A percentile compares a stretch with the other conserved stretches of the same genome.
Evolutionary conservation across 352 stramenopile species (phyloP).

Genomic region (Pythium brachiatum): DNA sequence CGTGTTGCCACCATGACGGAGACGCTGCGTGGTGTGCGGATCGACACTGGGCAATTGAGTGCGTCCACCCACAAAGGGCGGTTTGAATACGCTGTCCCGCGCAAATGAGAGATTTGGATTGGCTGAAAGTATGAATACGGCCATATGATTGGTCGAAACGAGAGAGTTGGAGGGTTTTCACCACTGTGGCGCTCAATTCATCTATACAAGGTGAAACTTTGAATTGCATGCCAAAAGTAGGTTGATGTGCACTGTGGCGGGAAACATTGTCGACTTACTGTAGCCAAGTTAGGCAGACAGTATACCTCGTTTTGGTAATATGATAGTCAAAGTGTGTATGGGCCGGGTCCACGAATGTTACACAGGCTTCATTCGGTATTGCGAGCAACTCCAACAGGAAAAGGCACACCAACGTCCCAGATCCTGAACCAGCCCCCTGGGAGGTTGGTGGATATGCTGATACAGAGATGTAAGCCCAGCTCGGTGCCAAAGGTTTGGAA

Average conservation of each 20-base stretch:
- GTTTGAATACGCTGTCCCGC: conserved; percentile 13
- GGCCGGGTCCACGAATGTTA: too few relatives aligned
- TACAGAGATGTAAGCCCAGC: neutral
- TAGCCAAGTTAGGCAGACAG: neutral
- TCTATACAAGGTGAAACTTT: neutral
- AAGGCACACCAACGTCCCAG: too few relatives aligned
- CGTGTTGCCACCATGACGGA: conserved; percentile 16
- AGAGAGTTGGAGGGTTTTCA: conserved; percentile 10
- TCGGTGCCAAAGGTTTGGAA: neutral
- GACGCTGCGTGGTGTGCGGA: neutral
- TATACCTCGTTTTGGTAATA: neutral
- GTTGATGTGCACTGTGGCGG: neutral
- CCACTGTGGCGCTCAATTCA: neutral
- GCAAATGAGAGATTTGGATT: conserved; percentile 18
- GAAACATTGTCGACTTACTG: neutral
- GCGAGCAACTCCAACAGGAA: too few relatives aligned
- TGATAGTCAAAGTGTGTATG: too few relatives aligned
- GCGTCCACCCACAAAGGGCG: neutral
- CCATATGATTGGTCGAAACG: conserved; percentile 9
- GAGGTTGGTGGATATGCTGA: too few relatives aligned
- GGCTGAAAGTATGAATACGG: conserved; percentile 8
- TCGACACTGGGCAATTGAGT: conserved; percentile 2
- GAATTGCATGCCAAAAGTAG: neutral
- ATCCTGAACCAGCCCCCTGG: too few relatives aligned
- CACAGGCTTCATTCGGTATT: too few relatives aligned